These are phyloP conservation scores for Aureobasidium sp. DNA, from an alignment of 2,329 filamentous ascomycete genomes.

Conservation along the genomic window DNA sequence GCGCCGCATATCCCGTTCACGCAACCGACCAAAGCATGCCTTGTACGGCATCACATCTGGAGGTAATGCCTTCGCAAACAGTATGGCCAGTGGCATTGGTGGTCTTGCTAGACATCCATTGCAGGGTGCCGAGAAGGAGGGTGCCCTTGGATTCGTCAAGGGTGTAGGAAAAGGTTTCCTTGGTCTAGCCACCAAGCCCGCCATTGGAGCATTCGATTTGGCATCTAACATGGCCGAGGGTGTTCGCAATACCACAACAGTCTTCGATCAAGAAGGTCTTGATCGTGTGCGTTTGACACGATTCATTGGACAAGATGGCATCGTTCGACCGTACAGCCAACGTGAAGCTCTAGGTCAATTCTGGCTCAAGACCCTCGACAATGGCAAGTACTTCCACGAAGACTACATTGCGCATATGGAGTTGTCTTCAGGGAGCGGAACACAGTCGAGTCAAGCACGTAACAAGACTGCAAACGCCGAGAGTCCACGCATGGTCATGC, in stretches of 20 bases:
- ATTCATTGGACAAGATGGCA: conserved; percentile 85
- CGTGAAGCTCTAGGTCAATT: conserved; percentile 94
- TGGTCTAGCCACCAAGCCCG: conserved; percentile 92
- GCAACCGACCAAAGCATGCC: conserved; percentile 94
- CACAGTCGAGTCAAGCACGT: conserved; percentile 17
- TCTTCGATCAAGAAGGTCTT: conserved; percentile 90
- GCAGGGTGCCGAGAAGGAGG: conserved; percentile 93
- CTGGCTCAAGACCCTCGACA: conserved; percentile 97
- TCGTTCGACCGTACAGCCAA: conserved; percentile 89
- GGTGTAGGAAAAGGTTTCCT: conserved; percentile 92
- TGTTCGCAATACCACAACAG: conserved; percentile 96
- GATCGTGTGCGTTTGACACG: conserved; percentile 90
- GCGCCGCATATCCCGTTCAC: conserved; percentile 82
- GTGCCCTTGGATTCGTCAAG: conserved; percentile 90
- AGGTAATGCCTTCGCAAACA: conserved; percentile 89
- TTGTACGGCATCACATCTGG: conserved; percentile 93
- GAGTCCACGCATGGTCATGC: conserved; percentile 60
- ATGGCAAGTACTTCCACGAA: conserved; percentile 96
- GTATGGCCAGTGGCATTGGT: conserved; percentile 86
- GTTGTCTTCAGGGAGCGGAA: conserved; percentile 55
- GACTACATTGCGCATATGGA: conserved; percentile 95
- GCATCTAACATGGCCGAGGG: conserved; percentile 96
- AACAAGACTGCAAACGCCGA: conserved; percentile 21
- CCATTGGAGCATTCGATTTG: conserved; percentile 92
- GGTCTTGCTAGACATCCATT: conserved; percentile 89